Evolutionary conservation across 139 green algal species (phyloP).

Genomic region (Tetratostichococcus sp.): DNA sequence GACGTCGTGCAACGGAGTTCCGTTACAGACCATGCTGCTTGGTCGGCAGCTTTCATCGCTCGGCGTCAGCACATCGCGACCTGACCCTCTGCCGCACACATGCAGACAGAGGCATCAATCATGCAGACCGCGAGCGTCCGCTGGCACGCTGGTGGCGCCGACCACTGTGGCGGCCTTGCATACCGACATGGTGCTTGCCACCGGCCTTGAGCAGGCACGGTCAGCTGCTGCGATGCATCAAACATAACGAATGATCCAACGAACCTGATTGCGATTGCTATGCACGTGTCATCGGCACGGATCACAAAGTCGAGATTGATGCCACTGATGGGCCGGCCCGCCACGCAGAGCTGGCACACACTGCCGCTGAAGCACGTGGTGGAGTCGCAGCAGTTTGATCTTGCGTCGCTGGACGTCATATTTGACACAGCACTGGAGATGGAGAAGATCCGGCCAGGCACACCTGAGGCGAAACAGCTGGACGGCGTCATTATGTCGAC

Average conservation of each 20-base stretch:
- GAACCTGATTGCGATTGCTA: too few species aligned
- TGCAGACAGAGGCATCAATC: neutral
- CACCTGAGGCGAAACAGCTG: conserved; percentile 61
- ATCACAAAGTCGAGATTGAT: too few species aligned
- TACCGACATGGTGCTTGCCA: neutral
- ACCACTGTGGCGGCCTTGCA: neutral
- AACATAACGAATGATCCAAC: too few species aligned
- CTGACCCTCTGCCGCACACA: neutral
- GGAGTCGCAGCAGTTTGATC: conserved; percentile 90
- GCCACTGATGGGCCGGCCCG: too few species aligned
- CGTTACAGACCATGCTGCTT: neutral
- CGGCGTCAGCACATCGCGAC: neutral
- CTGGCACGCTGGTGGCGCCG: neutral
- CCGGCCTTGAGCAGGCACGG: neutral
- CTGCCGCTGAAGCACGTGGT: conserved; percentile 67
- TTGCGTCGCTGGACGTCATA: conserved; percentile 71
- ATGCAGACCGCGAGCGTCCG: neutral
- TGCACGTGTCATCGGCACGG: too few species aligned
- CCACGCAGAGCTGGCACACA: conserved; percentile 11
- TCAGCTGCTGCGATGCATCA: too few species aligned
- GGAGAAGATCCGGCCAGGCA: conserved; percentile 55
- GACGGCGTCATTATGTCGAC: conserved; percentile 93
- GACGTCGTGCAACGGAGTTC: too few species aligned
- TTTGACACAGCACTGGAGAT: conserved; percentile 79
- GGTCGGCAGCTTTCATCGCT: neutral